Conservation (phyloP, 1,139 yeast species). For the Komagataea norvegica region DNA sequence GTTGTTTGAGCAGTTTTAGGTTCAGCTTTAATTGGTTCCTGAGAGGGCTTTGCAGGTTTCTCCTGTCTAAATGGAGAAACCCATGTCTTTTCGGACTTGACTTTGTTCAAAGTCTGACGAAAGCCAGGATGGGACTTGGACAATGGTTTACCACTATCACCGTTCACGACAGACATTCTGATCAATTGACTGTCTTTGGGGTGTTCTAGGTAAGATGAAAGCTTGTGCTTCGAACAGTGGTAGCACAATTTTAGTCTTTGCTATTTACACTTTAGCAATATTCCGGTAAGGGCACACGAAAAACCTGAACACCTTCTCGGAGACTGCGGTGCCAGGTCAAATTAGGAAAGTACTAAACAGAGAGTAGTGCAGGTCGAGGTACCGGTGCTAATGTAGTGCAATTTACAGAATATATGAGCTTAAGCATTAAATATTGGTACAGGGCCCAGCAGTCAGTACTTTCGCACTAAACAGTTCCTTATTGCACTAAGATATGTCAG, state of each 20-base stretch:
- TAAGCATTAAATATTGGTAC: too few species aligned
- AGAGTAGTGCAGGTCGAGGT: background rate
- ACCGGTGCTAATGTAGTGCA: too few species aligned
- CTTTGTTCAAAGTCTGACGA: conserved; percentile 20
- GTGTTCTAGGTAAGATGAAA: background rate
- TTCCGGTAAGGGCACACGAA: background rate
- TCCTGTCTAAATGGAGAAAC: conserved; percentile 46
- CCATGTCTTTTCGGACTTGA: conserved; percentile 36
- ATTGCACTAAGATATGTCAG: too few species aligned
- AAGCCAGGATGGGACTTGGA: conserved; percentile 7
- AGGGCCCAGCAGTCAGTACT: too few species aligned
- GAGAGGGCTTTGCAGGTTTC: background rate
- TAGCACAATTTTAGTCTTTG: too few species aligned
- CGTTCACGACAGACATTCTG: conserved; percentile 11
- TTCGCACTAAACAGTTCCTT: too few species aligned
- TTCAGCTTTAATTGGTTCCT: background rate
- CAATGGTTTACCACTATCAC: background rate
- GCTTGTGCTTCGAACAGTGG: too few species aligned
- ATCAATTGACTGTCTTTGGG: conserved; percentile 1
- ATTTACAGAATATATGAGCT: too few species aligned
- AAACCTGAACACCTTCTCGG: background rate
- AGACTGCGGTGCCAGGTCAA: too few species aligned
- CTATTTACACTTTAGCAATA: background rate
- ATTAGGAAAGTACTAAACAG: conserved; percentile 6
- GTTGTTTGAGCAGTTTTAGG: background rate